A percentile compares a stretch with the other conserved stretches of the same genome.
Conservation (phyloP, 345 rosid genomes). For the Balakata baccata region DNA sequence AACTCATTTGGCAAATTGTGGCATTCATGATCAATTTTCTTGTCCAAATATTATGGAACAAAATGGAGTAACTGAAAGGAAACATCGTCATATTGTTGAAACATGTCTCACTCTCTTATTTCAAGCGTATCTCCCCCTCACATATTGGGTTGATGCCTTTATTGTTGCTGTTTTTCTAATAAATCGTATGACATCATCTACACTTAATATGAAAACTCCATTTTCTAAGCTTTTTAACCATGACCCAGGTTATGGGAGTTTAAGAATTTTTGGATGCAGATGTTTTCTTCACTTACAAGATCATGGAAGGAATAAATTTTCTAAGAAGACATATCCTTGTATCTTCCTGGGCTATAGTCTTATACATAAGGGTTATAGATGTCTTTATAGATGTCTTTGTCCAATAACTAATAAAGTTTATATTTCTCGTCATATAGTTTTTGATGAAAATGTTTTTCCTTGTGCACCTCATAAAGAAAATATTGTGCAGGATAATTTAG, state of each 20-base stretch:
- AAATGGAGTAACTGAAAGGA: no score
- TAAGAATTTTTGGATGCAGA: not conserved
- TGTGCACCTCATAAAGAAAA: not conserved
- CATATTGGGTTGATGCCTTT: not conserved
- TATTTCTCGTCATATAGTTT: not conserved
- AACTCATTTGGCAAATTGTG: not conserved
- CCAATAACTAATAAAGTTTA: not conserved
- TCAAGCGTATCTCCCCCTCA: not conserved
- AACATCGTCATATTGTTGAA: no score
- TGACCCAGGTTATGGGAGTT: not conserved
- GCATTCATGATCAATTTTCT: not conserved
- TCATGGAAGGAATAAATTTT: slow-evolving; percentile 2
- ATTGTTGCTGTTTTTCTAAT: no score
- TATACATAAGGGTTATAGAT: not conserved
- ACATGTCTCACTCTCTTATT: not conserved
- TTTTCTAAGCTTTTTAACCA: not conserved
- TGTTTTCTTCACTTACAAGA: not conserved
- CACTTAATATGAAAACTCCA: not conserved
- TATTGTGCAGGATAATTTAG: not conserved
- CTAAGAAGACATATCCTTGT: not conserved
- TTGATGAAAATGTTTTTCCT: not conserved
- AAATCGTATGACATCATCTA: not conserved
- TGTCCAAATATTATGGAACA: not conserved
- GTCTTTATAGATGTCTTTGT: not conserved
- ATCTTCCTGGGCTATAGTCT: no score